A percentile compares a stretch with the other conserved stretches of the same genome.
These are phyloP conservation scores for Trichocladium antarcticum DNA, from an alignment of 495 filamentous ascomycete genomes.

Conservation along the genomic window DNA sequence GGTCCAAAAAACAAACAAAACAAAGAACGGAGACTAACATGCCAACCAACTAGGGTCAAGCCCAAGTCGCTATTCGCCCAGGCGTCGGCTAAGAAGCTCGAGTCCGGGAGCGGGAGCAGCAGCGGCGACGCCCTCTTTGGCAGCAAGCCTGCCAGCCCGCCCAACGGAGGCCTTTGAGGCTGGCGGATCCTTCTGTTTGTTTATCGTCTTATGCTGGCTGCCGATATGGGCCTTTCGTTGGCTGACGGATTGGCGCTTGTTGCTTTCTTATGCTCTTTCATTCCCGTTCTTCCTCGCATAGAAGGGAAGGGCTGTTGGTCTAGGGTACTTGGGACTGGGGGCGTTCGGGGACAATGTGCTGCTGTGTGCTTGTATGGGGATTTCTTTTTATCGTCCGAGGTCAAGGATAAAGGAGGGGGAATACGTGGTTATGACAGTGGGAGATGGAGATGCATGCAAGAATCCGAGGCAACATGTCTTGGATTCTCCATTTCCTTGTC, in stretches of 20 bases:
- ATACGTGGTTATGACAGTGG: conserved; percentile 5
- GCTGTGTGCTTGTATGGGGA: background rate
- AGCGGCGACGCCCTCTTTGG: conserved; percentile 22
- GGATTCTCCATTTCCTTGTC: background rate
- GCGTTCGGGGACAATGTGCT: background rate
- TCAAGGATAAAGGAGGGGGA: background rate
- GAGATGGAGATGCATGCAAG: background rate
- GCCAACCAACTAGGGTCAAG: conserved; percentile 37
- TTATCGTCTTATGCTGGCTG: background rate
- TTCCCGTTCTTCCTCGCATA: background rate
- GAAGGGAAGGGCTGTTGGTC: background rate
- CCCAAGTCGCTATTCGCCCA: conserved; percentile 55
- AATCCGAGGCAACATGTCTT: background rate
- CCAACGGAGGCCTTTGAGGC: background rate
- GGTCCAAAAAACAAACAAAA: too few relatives aligned
- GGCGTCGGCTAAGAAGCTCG: conserved; percentile 46
- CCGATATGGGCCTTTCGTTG: background rate
- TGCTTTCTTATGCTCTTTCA: background rate
- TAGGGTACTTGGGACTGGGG: background rate
- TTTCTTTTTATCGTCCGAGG: background rate
- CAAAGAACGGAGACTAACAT: conserved; percentile 10
- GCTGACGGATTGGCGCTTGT: background rate
- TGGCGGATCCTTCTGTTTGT: background rate
- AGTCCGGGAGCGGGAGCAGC: conserved; percentile 23
- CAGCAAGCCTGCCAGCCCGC: conserved; percentile 5